Conservation (phyloP, 371 early-diverging fungal species). For the Blakeslea trispora region DNA sequence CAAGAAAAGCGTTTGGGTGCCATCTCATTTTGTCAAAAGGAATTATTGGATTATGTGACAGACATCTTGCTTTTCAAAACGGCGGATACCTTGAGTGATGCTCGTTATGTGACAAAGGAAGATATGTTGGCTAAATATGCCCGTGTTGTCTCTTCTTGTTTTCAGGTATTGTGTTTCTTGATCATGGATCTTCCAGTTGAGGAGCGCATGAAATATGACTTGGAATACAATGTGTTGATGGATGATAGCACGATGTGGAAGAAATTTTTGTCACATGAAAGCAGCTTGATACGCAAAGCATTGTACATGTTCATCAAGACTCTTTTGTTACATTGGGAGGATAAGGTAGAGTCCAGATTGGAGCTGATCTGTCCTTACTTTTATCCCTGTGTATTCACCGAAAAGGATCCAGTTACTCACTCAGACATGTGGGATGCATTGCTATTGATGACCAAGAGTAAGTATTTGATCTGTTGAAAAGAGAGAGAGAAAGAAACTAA, state of each 20-base stretch:
- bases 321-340: constrained; percentile 40
- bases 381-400: constrained; percentile 53
- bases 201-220: constrained; percentile 37
- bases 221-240: constrained; percentile 50
- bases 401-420: constrained; percentile 57
- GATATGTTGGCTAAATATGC: constrained; percentile 66
- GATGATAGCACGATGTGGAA: constrained; percentile 54
- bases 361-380: constrained; percentile 54
- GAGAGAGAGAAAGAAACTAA: not conserved
- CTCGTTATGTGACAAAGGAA: constrained; percentile 62
- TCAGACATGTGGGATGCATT: constrained; percentile 66
- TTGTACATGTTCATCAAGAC: constrained; percentile 48
- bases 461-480: constrained; percentile 1
- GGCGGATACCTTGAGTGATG: constrained; percentile 68
- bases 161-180: constrained; percentile 55
- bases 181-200: constrained; percentile 44
- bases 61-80: constrained; percentile 61
- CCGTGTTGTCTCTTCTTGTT: constrained; percentile 56
- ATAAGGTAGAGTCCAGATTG: constrained; percentile 45
- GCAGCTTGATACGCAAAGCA: constrained; percentile 54
- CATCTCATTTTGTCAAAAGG: constrained; percentile 61
- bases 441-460: constrained; percentile 68
- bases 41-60: constrained; percentile 56
- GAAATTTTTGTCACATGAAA: constrained; percentile 41
- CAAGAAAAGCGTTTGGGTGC: constrained; percentile 56